Conservation (phyloP, 768 basidiomycete species). For the Lactarius hatsudake region DNA sequence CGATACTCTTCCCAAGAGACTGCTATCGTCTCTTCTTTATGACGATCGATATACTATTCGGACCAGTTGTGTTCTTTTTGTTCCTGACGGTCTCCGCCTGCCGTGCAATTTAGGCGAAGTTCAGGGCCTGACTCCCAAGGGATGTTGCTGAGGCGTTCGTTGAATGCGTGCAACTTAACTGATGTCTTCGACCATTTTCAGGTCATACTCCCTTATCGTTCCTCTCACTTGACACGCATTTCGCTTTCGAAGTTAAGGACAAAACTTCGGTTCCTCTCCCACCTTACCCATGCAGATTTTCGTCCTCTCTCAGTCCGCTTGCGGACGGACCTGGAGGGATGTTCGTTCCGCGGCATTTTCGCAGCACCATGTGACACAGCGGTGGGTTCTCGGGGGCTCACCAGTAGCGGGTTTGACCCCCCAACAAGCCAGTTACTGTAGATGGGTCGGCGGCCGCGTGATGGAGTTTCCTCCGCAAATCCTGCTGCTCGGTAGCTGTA, state of each 20-base stretch:
- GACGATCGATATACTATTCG: background rate
- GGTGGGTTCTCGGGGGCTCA: no score
- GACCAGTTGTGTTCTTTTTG: background rate
- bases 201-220: background rate
- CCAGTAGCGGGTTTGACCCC: no score
- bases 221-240: background rate
- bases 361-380: background rate
- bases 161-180: background rate
- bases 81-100: no score
- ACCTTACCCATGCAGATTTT: background rate
- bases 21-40: background rate
- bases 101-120: background rate
- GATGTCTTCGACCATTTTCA: background rate
- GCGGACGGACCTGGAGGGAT: background rate
- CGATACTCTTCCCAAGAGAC: background rate
- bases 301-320: background rate
- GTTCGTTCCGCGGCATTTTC: background rate
- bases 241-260: background rate
- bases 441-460: background rate
- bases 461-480: background rate
- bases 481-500: background rate
- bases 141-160: background rate
- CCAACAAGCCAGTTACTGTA: background rate
- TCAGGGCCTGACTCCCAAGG: background rate
- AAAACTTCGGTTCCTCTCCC: background rate